A percentile compares a stretch with the other conserved stretches of the same genome.
phyloP scores from a whole-genome alignment of 1,139 yeast genomes.

The Nematodospora anomalae region DNA sequence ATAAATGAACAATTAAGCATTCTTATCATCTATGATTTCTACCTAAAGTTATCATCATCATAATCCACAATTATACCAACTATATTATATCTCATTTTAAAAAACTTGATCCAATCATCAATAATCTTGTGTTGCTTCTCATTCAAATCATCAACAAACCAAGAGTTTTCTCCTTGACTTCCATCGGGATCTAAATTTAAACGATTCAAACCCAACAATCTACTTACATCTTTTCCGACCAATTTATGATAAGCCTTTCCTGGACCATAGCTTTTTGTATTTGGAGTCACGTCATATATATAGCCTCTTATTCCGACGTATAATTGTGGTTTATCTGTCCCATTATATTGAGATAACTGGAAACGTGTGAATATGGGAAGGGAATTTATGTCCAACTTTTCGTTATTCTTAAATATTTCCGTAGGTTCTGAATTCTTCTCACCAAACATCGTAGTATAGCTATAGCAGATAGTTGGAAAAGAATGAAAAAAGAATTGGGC shows the following conservation, averaged over 20 bases:
- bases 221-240: constrained; percentile 75
- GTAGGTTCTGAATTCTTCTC: constrained; percentile 14
- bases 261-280: constrained; percentile 68
- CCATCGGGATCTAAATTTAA: constrained; percentile 24
- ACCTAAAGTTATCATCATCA: constrained; percentile 1
- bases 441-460: constrained; percentile 8
- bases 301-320: constrained; percentile 75
- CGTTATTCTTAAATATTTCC: constrained; percentile 26
- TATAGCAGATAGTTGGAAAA: background rate
- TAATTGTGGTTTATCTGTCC: constrained; percentile 35
- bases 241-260: constrained; percentile 72
- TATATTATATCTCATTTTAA: constrained; percentile 47
- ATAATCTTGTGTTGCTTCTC: constrained; percentile 51
- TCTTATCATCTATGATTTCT: background rate
- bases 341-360: constrained; percentile 37
- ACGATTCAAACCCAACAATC: constrained; percentile 56
- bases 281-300: constrained; percentile 73
- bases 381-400: constrained; percentile 20
- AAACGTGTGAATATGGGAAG: constrained; percentile 38
- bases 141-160: constrained; percentile 49
- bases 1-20: too few species aligned
- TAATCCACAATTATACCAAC: constrained; percentile 39
- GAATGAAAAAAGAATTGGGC: background rate
- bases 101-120: constrained; percentile 60
- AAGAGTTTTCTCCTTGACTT: constrained; percentile 30